Base-by-base conservation (phyloP, 768 basidiomycete genomes). In the Termitomyces sp. region DNA sequence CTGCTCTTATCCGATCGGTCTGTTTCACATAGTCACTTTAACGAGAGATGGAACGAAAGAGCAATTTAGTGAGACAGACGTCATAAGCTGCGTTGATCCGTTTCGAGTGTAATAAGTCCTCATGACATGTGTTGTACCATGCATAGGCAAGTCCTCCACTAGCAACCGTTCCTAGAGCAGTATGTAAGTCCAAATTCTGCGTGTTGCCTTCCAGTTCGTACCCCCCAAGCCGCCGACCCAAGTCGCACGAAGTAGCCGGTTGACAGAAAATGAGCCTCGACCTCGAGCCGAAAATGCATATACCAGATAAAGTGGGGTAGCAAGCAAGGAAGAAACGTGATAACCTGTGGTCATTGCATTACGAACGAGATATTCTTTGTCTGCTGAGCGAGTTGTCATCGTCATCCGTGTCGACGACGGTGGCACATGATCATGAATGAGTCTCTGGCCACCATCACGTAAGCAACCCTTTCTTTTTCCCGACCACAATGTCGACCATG, bases 141-240 rank as follows among this genome's bases (percentile, higher is more conserved):
- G 75, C 70, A 64, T 87, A 88, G 42, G 82, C 80, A n/a, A 80
- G 71, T 7, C 74, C 77, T 42, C 84, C 87, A 30, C 80, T 78
- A 3, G 70, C 70, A 14, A 69, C 75, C 12, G 77, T 70, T 45
- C 83, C 83, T 85, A 46, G 9, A 26, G 21, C 34, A 14, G 24
- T 37, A 43, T n/a, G 52, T 60, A 12, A 60, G 41, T 38, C 11
- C 19, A 21, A n/a, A 48, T 12, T 15, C 10, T 9, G 24, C 7
- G 35, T 14, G 45, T 17, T 14, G 45, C 26, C 8, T 14, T 22
- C 11, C 30, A 6, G 17, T 28, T 45, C 72, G 38, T 63, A 83
- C 89, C 89, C 48, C 70, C 71, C 17, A 78, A 66, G 30, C 89
- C 86, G 17, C 85, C 84, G 5, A 84, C 62, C 89, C 88, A 90